These are phyloP conservation scores for Globisporangium splendens DNA, from an alignment of 352 stramenopile genomes.

Conservation along the genomic window DNA sequence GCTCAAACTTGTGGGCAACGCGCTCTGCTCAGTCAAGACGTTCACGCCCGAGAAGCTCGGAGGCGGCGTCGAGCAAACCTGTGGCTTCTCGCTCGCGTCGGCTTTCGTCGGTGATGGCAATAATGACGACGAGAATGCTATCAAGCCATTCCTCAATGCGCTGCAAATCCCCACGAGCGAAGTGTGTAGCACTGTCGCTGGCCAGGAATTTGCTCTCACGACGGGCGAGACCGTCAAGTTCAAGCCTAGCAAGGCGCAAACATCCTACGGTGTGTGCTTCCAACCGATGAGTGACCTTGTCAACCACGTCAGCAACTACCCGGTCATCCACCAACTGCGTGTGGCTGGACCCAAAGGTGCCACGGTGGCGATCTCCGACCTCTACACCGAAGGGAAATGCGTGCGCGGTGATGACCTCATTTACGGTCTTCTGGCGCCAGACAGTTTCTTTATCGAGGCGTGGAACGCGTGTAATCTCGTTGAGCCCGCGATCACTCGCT, in stretches of 20 bases:
- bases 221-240: constrained; percentile 4
- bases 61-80: not conserved
- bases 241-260: not conserved
- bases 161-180: constrained; percentile 8
- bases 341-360: not conserved
- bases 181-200: constrained; percentile 8
- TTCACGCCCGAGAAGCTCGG: not conserved
- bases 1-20: constrained; percentile 9
- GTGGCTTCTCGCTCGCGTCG: constrained; percentile 1
- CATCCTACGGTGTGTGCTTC: constrained; percentile 7
- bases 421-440: not conserved
- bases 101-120: not conserved
- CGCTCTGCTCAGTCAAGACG: constrained; percentile 9
- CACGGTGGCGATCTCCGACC: not conserved
- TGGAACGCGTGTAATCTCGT: too few species aligned
- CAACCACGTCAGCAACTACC: constrained; percentile 11
- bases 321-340: not conserved
- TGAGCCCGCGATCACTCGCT: not conserved
- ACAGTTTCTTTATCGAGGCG: not conserved
- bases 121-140: not conserved
- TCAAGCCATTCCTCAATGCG: not conserved
- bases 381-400: constrained; percentile 1
- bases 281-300: constrained; percentile 9
- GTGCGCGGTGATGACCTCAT: not conserved
- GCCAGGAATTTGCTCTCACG: constrained; percentile 1